Base-by-base conservation (phyloP, 2,329 filamentous ascomycete species). In the Microthyrium microscopicum region DNA sequence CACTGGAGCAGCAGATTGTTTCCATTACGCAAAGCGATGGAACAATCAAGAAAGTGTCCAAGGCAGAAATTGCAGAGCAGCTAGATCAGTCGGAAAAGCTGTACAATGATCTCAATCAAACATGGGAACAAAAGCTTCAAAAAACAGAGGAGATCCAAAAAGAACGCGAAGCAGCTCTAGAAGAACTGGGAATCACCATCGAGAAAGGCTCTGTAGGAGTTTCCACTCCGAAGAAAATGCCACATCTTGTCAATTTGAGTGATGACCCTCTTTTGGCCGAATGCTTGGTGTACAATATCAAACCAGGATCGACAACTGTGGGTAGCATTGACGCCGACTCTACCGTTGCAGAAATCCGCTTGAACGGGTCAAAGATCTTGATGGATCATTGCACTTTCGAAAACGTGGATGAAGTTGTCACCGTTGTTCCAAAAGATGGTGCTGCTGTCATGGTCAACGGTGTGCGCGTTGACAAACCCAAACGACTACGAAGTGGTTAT, bases 391-490 rank as follows among this genome's bases (percentile, higher is more conserved):
- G 89, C 54, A 77, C 70, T 1, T 94, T 98, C 49, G 87, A 98
- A 43, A 93, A 98, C 47, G 61, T 77, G 4, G 87, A 98, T 46
- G 89, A 87, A 35, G 74, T 80, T 3, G 89, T 98, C n/a, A 94
- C 83, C 0, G 64, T 98, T 15, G 70, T 91, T 20, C 89, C 89
- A 0, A 77, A 70, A 40, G 83, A 92, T 45, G 83, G 82, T n/a
- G 89, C 89, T 1, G 83, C 85, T 8, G 82, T 98, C 37, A 98
- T 98, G 89, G 83, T 98, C 33, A 98, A 98, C 47, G 89, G 89
- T 37, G 71, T 87, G 42, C 78, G 85, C 13, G 80, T 95, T 34
- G 73, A 84, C 34, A 84, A 85, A 47, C 76, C 85, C 1, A 84
- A 77, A 43, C 72, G 84, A 42, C 64, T 98, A 27, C 77, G 85